Base-by-base conservation (phyloP, 2,329 filamentous ascomycete species). In the Mycosphaerella sp. region DNA sequence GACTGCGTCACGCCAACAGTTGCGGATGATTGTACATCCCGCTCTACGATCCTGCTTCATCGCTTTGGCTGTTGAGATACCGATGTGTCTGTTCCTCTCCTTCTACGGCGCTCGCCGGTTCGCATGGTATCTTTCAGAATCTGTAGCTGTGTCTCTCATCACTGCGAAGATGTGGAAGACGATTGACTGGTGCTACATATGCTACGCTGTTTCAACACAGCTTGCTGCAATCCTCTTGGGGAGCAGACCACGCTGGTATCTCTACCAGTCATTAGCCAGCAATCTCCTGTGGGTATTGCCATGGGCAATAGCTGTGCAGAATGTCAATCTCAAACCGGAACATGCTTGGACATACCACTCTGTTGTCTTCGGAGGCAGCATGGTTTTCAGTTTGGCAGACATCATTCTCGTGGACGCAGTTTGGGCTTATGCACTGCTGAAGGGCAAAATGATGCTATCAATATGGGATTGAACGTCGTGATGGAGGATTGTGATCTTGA, bases 211-310 rank as follows among this genome's bases (percentile, higher is more conserved):
- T 14, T 82, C 80, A 1, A 86, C 80, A 1, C 83, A 87, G 62
- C 70, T 89, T 0, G 82, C 83, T 0, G 78, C 82, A 0, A 72
- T 89, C 0, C 67, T 89, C 0, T 74, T 87, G 0, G 81, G 85
- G 0, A 86, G 84, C 0, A 70, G 76, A 0, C 84, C 84, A 0
- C 71, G 72, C 1, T 88, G 82, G 84, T 89, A 87, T 64, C 72
- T 88, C 0, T 81, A 78, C 54, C 84, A 88, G 65, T 83, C 81
- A 3, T 69, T 89, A 0, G 77, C 72, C 0, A 86, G 83, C 6
- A 89, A 88, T 61, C 45, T 89, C 0, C 66, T 84, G 0, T 88
- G 84, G 64, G 83, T 88, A 0, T 69, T 89, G 2, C 85, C 84
- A 0, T 89, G 85, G 84, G 84, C 85, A 0, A 80, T 89, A 40